Conservation (phyloP, 129 eudicot species). For the Heracleum sosnowskyi region DNA sequence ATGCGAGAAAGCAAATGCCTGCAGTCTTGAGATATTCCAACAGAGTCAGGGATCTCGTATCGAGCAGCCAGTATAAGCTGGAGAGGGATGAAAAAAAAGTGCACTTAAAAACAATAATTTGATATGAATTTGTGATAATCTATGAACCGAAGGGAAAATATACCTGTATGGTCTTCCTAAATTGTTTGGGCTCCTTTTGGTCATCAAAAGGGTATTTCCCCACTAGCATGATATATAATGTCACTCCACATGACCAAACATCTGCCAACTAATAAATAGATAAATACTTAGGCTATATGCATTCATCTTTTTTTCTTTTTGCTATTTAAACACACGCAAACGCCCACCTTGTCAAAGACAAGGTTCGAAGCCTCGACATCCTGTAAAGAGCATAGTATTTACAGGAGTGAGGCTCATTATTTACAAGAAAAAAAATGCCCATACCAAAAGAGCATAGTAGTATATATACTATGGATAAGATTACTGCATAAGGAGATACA, state of each 20-base stretch:
- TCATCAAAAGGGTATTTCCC: conserved; percentile 97
- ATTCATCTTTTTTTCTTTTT: too few species aligned
- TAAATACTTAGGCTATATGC: too few species aligned
- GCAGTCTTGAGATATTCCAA: conserved; percentile 91
- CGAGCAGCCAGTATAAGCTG: conserved; percentile 74
- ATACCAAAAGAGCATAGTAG: too few species aligned
- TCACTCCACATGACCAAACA: conserved; percentile 99
- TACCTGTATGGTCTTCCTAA: conserved; percentile 79
- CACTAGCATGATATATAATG: conserved; percentile 93
- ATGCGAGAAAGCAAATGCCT: conserved; percentile 89
- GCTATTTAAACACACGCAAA: too few species aligned
- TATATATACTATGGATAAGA: too few species aligned
- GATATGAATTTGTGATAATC: not conserved
- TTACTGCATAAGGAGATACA: too few species aligned
- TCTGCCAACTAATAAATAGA: too few species aligned
- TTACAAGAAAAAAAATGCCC: too few species aligned
- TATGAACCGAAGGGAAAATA: conserved; percentile 4
- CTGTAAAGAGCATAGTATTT: too few species aligned
- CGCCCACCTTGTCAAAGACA: too few species aligned
- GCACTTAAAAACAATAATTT: not conserved
- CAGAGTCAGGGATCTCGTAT: conserved; percentile 84
- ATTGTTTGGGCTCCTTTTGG: conserved; percentile 81
- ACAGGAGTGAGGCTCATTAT: too few species aligned
- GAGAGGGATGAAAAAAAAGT: conserved; percentile 3
- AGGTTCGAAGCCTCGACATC: too few species aligned